These are phyloP conservation scores for Phaffia rhodozyma DNA, from an alignment of 1,284 basidiomycete species.

Conservation along the genomic window DNA sequence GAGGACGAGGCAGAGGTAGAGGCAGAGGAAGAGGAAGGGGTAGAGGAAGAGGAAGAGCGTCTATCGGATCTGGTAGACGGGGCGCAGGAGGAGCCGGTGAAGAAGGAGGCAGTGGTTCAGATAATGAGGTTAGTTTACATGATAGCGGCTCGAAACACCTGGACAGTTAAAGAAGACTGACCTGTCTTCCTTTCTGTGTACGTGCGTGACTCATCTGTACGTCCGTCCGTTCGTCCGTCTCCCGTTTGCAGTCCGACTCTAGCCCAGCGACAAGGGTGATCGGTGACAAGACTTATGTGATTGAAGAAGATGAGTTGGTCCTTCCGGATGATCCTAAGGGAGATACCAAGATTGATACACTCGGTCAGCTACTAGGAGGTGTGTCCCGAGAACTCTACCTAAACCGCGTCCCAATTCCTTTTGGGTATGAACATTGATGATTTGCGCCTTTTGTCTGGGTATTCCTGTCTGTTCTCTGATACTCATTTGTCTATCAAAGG, in stretches of 20 bases:
- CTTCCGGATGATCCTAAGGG: conserved; percentile 75
- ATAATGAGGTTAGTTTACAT: conserved; percentile 33
- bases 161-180: too few species aligned
- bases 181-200: not conserved
- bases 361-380: conserved; percentile 78
- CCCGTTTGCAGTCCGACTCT: not conserved
- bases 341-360: conserved; percentile 77
- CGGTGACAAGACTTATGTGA: conserved; percentile 41
- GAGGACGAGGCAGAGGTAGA: conserved; percentile 40
- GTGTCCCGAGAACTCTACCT: conserved; percentile 26
- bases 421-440: not conserved
- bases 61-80: conserved; percentile 47
- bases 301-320: conserved; percentile 78
- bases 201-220: too few species aligned
- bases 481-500: conserved; percentile 39
- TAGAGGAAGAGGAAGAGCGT: conserved; percentile 48
- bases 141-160: not conserved
- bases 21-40: conserved; percentile 43
- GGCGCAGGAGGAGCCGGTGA: conserved; percentile 40
- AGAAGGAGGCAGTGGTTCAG: conserved; percentile 23
- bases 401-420: not conserved
- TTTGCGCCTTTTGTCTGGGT: conserved; percentile 3
- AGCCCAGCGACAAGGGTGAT: not conserved
- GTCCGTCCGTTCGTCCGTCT: not conserved
- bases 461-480: conserved; percentile 17